Percentiles rank a stretch among this genome's conserved stretches.
phyloP scores from a whole-genome alignment of 225 moss, liverwort and hornwort species.

The Anthoceros angustus region DNA sequence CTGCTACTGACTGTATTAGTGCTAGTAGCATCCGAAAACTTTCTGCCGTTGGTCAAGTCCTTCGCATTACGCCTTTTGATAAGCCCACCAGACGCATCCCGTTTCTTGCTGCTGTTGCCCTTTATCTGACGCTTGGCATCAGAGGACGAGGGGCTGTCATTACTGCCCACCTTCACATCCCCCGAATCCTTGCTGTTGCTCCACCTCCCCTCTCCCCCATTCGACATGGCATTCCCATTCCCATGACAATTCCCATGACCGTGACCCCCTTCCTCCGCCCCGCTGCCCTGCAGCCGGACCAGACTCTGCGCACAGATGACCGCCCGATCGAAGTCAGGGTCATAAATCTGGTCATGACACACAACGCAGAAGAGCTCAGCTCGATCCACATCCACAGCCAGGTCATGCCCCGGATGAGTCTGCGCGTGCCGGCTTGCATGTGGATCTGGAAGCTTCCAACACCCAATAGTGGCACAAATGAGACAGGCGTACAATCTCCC shows the following conservation, averaged over 20 bases:
- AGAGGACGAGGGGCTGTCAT: not conserved
- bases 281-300: conserved; percentile 19
- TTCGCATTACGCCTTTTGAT: not conserved
- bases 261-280: conserved; percentile 17
- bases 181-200: not conserved
- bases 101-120: not conserved
- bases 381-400: conserved; percentile 82
- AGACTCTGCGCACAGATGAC: conserved; percentile 49
- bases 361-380: conserved; percentile 86
- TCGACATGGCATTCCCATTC: not conserved
- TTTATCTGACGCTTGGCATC: not conserved
- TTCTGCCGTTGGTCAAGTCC: conserved; percentile 2
- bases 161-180: not conserved
- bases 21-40: conserved; percentile 11
- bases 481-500: conserved; percentile 67
- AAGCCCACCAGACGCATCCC: not conserved
- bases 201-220: not conserved
- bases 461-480: conserved; percentile 64
- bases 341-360: conserved; percentile 79
- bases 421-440: conserved; percentile 62
- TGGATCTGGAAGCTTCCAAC: conserved; percentile 51
- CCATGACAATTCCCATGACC: conserved; percentile 6
- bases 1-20: conserved; percentile 16
- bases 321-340: conserved; percentile 74
- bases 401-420: conserved; percentile 43